Percentiles rank a stretch among this genome's conserved stretches.
Conservation (phyloP, 257 asterid genomes). For the Primulina eburnea region DNA sequence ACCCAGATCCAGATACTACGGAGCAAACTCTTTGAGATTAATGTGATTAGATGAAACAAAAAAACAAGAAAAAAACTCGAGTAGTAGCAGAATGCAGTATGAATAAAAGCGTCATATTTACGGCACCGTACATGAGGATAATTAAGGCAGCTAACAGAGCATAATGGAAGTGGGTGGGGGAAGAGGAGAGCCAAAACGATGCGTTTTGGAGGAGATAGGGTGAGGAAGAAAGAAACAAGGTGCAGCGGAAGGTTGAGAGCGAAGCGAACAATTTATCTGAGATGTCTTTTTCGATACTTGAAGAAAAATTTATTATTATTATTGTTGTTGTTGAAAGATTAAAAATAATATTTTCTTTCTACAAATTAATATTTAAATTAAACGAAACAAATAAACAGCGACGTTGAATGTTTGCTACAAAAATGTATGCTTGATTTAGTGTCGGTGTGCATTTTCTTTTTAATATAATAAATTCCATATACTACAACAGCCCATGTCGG, state of each 20-base stretch:
- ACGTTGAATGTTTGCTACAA: too few relatives aligned
- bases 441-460: too few relatives aligned
- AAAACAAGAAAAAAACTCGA: background rate
- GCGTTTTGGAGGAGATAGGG: slow-evolving; percentile 25
- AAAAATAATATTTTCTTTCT: too few relatives aligned
- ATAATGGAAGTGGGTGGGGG: slow-evolving; percentile 12
- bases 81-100: slow-evolving; percentile 24
- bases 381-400: too few relatives aligned
- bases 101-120: slow-evolving; percentile 1
- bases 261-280: slow-evolving; percentile 1
- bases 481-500: too few relatives aligned
- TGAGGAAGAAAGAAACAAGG: background rate
- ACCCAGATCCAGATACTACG: slow-evolving; percentile 31
- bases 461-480: too few relatives aligned
- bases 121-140: background rate
- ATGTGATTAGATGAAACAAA: background rate
- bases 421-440: too few relatives aligned
- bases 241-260: slow-evolving; percentile 1
- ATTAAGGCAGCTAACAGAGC: slow-evolving; percentile 25
- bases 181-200: slow-evolving; percentile 22
- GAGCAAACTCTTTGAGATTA: slow-evolving; percentile 2
- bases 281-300: slow-evolving; percentile 25
- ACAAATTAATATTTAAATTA: too few relatives aligned
- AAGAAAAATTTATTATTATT: too few relatives aligned
- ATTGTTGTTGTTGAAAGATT: background rate